Percentiles rank a stretch among this genome's conserved stretches.
These are phyloP conservation scores for Immersiporthe knoxdaviesiana DNA, from an alignment of 2,329 filamentous ascomycete species.

Conservation along the genomic window DNA sequence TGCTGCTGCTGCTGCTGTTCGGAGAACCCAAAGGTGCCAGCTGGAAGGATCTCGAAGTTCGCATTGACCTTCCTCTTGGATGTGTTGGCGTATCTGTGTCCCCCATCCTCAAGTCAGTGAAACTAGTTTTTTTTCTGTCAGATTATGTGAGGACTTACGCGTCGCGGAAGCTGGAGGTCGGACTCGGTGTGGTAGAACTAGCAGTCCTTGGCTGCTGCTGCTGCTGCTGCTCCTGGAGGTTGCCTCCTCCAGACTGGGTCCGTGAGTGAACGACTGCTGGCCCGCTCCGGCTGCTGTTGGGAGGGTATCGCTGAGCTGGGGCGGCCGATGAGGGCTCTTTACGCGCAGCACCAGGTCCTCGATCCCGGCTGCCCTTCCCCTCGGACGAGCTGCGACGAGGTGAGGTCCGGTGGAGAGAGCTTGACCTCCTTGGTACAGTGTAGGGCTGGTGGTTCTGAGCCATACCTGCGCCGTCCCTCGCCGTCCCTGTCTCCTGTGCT, in stretches of 20 bases:
- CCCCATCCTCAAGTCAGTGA: conserved; percentile 2
- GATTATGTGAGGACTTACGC: conserved; percentile 34
- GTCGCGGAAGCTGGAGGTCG: conserved; percentile 43
- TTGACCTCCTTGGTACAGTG: conserved; percentile 21
- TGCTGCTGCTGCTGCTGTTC: conserved; percentile 18
- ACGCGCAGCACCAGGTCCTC: not conserved
- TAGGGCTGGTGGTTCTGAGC: not conserved
- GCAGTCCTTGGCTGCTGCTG: conserved; percentile 5
- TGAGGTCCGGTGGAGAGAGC: not conserved
- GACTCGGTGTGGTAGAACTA: conserved; percentile 30
- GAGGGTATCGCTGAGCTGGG: conserved; percentile 22
- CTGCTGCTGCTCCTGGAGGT: conserved; percentile 17
- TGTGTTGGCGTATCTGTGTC: conserved; percentile 39
- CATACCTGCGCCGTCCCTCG: not conserved
- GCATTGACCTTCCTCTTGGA: conserved; percentile 42
- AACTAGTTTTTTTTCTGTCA: too few relatives aligned
- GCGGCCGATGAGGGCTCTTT: not conserved
- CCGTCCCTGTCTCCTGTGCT: conserved; percentile 8
- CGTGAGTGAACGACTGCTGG: conserved; percentile 12
- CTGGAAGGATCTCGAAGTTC: conserved; percentile 45
- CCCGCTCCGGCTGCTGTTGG: conserved; percentile 29
- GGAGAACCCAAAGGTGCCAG: conserved; percentile 40
- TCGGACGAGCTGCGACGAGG: conserved; percentile 11
- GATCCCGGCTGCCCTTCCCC: conserved; percentile 16
- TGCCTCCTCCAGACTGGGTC: conserved; percentile 14